Percentiles rank a stretch among this genome's conserved stretches.
Evolutionary conservation across 2,329 filamentous ascomycete genomes (phyloP).

Genomic region (Neopestalotiopsis rosae): DNA sequence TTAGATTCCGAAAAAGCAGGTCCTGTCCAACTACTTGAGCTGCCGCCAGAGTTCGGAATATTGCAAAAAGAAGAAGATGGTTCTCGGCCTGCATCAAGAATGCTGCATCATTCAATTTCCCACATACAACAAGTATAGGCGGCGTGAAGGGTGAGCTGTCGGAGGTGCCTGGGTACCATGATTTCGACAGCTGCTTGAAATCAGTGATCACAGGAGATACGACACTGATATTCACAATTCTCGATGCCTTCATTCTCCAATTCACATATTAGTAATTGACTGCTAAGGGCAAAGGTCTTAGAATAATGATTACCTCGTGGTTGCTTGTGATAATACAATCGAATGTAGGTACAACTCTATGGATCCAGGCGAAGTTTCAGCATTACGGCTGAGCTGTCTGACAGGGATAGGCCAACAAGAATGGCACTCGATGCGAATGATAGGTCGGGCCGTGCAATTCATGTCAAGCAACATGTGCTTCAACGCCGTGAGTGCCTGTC

Average conservation of each 20-base stretch:
- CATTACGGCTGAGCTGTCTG: not conserved
- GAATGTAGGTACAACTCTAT: conserved; percentile 22
- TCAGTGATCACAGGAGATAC: not conserved
- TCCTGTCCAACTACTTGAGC: conserved; percentile 13
- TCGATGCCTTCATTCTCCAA: not conserved
- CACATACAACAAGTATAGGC: not conserved
- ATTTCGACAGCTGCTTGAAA: not conserved
- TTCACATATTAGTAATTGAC: not conserved
- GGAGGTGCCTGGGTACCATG: not conserved
- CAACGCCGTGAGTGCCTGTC: conserved; percentile 27
- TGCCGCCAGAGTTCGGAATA: conserved; percentile 20
- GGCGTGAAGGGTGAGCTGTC: not conserved
- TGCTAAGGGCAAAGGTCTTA: not conserved
- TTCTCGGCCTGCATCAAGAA: too few relatives aligned
- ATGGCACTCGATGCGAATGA: not conserved
- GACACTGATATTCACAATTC: not conserved
- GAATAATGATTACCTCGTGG: conserved; percentile 6
- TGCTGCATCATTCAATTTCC: conserved; percentile 14
- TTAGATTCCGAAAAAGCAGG: too few relatives aligned
- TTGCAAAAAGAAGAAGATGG: conserved; percentile 10
- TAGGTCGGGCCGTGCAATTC: too few relatives aligned
- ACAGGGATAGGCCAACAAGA: not conserved
- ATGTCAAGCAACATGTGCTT: not conserved
- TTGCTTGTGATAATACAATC: not conserved
- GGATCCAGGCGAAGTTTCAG: not conserved